Conservation (phyloP, 2,329 filamentous ascomycete species). For the Grosmannia serpens region DNA sequence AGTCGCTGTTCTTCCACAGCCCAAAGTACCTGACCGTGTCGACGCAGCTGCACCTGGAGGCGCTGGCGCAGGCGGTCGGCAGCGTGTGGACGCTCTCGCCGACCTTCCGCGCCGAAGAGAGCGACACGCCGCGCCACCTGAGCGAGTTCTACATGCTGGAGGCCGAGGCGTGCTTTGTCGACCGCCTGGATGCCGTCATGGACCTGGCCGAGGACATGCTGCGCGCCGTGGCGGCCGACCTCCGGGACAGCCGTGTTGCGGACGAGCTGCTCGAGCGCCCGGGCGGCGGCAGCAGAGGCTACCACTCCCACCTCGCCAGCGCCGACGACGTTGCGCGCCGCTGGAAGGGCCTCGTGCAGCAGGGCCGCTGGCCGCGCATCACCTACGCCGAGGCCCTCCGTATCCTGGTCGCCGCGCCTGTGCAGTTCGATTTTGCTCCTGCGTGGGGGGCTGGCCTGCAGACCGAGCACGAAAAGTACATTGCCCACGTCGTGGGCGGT, state of each 20-base stretch:
- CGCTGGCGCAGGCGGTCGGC: slow-evolving; percentile 74
- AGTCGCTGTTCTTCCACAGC: slow-evolving; percentile 59
- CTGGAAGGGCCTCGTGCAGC: slow-evolving; percentile 56
- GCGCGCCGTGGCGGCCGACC: slow-evolving; percentile 32
- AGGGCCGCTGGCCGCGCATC: slow-evolving; percentile 60
- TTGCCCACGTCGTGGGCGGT: slow-evolving; percentile 49
- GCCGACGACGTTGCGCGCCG: slow-evolving; percentile 25
- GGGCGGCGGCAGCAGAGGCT: slow-evolving; percentile 16
- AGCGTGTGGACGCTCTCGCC: slow-evolving; percentile 92
- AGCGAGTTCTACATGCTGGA: slow-evolving; percentile 99
- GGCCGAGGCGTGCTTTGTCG: slow-evolving; percentile 72
- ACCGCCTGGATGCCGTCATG: slow-evolving; percentile 61
- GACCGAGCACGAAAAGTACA: slow-evolving; percentile 84
- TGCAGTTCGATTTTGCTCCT: slow-evolving; percentile 55
- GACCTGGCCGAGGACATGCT: slow-evolving; percentile 71
- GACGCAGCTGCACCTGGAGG: slow-evolving; percentile 86
- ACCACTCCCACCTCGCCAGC: background rate
- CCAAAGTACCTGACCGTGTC: slow-evolving; percentile 96
- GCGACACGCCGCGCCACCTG: slow-evolving; percentile 84
- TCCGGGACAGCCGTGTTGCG: slow-evolving; percentile 30
- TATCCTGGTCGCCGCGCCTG: slow-evolving; percentile 47
- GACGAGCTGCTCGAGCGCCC: slow-evolving; percentile 30
- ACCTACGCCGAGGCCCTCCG: slow-evolving; percentile 72
- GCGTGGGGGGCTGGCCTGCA: slow-evolving; percentile 64
- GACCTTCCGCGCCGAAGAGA: slow-evolving; percentile 86